phyloP scores from a whole-genome alignment of 2,329 filamentous ascomycete species.

The Ceratocystis alfenasii region DNA sequence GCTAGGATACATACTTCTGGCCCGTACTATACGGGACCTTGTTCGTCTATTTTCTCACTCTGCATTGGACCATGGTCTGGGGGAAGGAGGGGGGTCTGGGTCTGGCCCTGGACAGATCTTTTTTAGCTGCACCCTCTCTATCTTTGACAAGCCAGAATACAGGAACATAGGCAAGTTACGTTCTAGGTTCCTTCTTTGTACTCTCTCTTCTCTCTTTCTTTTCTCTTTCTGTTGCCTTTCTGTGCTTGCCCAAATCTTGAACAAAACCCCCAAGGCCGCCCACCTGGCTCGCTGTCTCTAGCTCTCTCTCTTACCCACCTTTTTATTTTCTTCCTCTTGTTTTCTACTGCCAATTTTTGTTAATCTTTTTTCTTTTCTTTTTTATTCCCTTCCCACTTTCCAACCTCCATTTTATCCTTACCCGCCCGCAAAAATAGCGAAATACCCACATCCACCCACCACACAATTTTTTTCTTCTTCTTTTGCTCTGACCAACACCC shows the following conservation, averaged over 20 bases:
- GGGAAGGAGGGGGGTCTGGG: not conserved
- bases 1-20: not conserved
- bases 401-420: slow-evolving; percentile 4
- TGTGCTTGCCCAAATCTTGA: not conserved
- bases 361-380: slow-evolving; percentile 5
- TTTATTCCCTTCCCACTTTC: not conserved
- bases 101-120: slow-evolving; percentile 2
- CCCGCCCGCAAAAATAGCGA: too few species aligned
- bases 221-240: not conserved
- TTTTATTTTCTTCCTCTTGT: not conserved
- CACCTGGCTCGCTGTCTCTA: not conserved
- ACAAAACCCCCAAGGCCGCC: not conserved
- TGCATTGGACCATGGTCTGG: not conserved
- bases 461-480: not conserved
- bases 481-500: slow-evolving; percentile 10
- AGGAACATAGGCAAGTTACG: too few species aligned
- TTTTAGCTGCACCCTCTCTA: slow-evolving; percentile 10
- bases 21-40: not conserved
- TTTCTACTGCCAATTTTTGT: not conserved
- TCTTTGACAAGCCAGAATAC: not conserved
- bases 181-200: slow-evolving; percentile 8
- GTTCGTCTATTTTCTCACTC: slow-evolving; percentile 8
- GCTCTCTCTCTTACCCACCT: not conserved
- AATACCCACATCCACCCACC: slow-evolving; percentile 1
- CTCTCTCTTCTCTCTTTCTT: not conserved